A percentile compares a stretch with the other conserved stretches of the same genome.
phyloP scores from a whole-genome alignment of 2,329 filamentous ascomycete species.

The Rhexocercosporidium sp. region DNA sequence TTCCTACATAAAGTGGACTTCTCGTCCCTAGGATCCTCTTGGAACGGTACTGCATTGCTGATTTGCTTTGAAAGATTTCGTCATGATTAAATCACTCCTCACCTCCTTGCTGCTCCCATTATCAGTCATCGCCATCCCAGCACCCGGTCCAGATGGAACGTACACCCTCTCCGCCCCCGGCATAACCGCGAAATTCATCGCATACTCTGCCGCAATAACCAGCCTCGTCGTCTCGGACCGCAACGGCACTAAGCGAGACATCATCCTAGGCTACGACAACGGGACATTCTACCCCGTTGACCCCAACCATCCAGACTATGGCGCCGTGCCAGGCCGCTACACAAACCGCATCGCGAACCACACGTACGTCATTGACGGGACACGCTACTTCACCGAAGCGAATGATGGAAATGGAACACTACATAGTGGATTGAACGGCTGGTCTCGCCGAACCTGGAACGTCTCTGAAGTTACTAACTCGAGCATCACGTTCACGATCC shows the following conservation, averaged over 20 bases:
- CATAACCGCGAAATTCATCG: constrained; percentile 65
- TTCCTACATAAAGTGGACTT: neutral
- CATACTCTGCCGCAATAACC: constrained; percentile 74
- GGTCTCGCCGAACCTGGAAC: constrained; percentile 72
- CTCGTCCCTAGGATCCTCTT: neutral
- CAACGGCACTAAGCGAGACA: constrained; percentile 65
- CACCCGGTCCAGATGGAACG: constrained; percentile 65
- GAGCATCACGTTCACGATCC: constrained; percentile 69
- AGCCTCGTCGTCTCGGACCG: constrained; percentile 72
- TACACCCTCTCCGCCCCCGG: constrained; percentile 74
- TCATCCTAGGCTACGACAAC: constrained; percentile 77
- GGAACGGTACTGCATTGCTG: no score
- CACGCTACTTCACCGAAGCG: constrained; percentile 56
- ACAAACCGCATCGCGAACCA: constrained; percentile 81
- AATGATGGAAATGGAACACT: constrained; percentile 62
- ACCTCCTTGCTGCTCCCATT: constrained; percentile 21
- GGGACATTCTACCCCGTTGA: constrained; percentile 71
- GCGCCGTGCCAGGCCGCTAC: constrained; percentile 74
- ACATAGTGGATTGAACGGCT: constrained; percentile 71
- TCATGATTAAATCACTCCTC: constrained; percentile 18
- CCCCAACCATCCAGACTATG: constrained; percentile 69
- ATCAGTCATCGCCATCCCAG: constrained; percentile 16
- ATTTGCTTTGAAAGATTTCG: neutral
- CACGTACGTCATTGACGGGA: constrained; percentile 65
- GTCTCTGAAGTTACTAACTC: constrained; percentile 57